Evolutionary conservation across 208 protist species (phyloP).

Genomic region (Strigomonas culicis): DNA sequence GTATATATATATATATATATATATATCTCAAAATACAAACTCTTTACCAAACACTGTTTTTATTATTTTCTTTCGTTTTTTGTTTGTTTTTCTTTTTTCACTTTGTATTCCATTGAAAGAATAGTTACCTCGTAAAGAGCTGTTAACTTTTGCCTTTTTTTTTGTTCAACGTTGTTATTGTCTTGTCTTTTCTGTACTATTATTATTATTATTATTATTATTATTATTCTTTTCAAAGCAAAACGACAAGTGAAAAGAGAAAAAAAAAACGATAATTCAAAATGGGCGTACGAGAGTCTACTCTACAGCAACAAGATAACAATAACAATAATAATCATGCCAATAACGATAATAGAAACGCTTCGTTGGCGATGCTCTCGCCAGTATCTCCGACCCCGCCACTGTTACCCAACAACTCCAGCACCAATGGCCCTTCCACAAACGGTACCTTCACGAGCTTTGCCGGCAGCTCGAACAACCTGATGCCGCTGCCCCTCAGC

Average conservation of each 20-base stretch:
- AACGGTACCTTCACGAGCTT: no score
- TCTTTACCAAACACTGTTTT: not conserved
- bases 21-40: not conserved
- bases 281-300: not conserved
- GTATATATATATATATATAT: no score
- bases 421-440: no score
- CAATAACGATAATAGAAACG: slow-evolving; percentile 13
- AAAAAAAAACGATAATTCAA: not conserved
- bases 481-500: no score
- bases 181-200: not conserved
- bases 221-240: not conserved
- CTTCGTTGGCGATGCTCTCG: not conserved
- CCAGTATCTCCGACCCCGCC: no score
- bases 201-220: slow-evolving; percentile 11
- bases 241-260: not conserved
- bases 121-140: not conserved
- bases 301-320: not conserved
- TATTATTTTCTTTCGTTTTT: not conserved
- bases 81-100: slow-evolving; percentile 6
- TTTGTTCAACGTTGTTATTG: not conserved
- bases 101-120: not conserved
- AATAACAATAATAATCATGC: slow-evolving; percentile 12
- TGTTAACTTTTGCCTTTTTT: not conserved
- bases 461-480: no score
- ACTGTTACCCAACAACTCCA: no score